Percentiles rank a stretch among this genome's conserved stretches.
Evolutionary conservation across 2,329 filamentous ascomycete species (phyloP).

Genomic region (Xylariaceae sp.): DNA sequence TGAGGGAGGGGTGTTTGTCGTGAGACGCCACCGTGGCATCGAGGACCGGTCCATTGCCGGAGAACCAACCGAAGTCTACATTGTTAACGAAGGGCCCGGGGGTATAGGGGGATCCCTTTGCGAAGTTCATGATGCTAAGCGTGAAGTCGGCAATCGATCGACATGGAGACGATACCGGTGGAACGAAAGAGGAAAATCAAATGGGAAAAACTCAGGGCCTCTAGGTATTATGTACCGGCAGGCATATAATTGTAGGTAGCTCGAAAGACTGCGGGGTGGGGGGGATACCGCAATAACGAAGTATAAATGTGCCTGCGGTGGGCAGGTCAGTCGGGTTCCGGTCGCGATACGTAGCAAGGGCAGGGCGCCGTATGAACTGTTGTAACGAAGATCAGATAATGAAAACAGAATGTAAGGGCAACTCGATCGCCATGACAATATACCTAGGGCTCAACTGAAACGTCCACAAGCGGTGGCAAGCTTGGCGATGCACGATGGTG

Average conservation of each 20-base stretch:
- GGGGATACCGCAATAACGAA: neutral
- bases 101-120: constrained; percentile 34
- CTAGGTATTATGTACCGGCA: neutral
- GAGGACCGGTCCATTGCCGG: constrained; percentile 36
- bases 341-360: neutral
- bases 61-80: constrained; percentile 21
- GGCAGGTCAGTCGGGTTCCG: neutral
- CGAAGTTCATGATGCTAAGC: constrained; percentile 27
- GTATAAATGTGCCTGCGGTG: neutral
- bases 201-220: neutral
- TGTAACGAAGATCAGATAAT: neutral
- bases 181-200: neutral
- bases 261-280: neutral
- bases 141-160: neutral
- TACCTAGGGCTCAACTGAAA: neutral
- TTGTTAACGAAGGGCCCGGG: constrained; percentile 41
- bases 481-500: neutral
- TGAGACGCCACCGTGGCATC: constrained; percentile 33
- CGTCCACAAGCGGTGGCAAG: neutral
- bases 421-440: neutral
- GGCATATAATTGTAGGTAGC: no score
- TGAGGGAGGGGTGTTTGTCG: constrained; percentile 58
- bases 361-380: neutral
- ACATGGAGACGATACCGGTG: neutral
- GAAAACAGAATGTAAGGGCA: neutral